Conservation (phyloP, 1,139 yeast genomes). For the Saccharomyces hybrid region DNA sequence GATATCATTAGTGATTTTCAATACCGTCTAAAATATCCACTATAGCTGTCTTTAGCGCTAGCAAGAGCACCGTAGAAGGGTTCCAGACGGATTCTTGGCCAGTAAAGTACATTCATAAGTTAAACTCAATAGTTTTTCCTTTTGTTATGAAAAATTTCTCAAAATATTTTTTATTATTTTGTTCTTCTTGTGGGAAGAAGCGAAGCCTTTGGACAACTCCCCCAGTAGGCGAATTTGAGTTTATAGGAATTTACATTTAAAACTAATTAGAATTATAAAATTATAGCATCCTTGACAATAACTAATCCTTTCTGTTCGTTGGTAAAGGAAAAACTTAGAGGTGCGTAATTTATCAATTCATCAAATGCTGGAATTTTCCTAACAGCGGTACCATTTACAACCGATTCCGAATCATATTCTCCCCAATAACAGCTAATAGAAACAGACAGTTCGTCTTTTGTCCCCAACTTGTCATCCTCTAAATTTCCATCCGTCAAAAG, state of each 20-base stretch:
- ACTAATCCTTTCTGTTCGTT: constrained; percentile 64
- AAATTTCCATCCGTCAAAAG: constrained; percentile 36
- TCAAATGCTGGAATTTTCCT: constrained; percentile 60
- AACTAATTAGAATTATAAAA: constrained; percentile 10
- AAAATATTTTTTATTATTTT: too few species aligned
- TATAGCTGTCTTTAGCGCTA: too few species aligned
- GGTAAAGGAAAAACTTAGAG: constrained; percentile 56
- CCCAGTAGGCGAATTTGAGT: not conserved
- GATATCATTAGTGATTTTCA: too few species aligned
- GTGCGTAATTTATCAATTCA: constrained; percentile 60
- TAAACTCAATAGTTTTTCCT: too few species aligned
- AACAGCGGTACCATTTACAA: constrained; percentile 32
- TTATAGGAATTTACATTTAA: too few species aligned
- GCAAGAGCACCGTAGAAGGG: too few species aligned
- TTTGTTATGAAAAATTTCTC: too few species aligned
- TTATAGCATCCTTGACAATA: constrained; percentile 35
- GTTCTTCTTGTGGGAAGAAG: not conserved
- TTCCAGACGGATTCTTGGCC: too few species aligned
- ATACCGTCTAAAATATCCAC: too few species aligned
- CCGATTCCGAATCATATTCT: constrained; percentile 46
- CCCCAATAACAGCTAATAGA: constrained; percentile 66
- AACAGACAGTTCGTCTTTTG: constrained; percentile 45
- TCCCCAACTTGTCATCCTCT: constrained; percentile 40
- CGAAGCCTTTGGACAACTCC: not conserved
- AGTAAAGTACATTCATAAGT: too few species aligned